Evolutionary conservation across 345 rosid species (phyloP).

Genomic region (Hypericum perforatum): DNA sequence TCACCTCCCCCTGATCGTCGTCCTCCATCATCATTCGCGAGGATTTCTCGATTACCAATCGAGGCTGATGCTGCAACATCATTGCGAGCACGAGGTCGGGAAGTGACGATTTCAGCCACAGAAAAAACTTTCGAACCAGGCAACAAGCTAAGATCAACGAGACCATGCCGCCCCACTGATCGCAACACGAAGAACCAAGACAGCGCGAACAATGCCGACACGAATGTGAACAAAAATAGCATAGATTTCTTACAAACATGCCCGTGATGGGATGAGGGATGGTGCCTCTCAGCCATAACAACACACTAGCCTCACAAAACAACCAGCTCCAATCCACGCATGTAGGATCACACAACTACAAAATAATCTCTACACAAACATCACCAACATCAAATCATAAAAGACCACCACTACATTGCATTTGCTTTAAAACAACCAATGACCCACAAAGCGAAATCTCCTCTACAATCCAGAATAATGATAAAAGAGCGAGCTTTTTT

Average conservation of each 20-base stretch:
- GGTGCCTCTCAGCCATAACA: slow-evolving; percentile 50
- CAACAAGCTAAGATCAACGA: slow-evolving; percentile 26
- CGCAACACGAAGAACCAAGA: slow-evolving; percentile 70
- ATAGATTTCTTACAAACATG: slow-evolving; percentile 33
- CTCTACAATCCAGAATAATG: too few species aligned
- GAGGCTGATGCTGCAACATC: slow-evolving; percentile 13
- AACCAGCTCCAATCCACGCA: background rate
- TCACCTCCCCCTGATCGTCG: slow-evolving; percentile 11
- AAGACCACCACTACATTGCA: too few species aligned
- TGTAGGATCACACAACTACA: background rate
- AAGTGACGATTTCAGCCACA: slow-evolving; percentile 17
- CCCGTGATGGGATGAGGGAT: slow-evolving; percentile 17
- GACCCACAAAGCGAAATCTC: too few species aligned
- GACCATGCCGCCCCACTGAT: slow-evolving; percentile 34
- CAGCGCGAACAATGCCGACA: slow-evolving; percentile 35
- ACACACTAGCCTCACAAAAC: background rate
- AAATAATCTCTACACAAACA: too few species aligned
- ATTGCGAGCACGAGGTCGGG: slow-evolving; percentile 7
- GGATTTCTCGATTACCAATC: slow-evolving; percentile 19
- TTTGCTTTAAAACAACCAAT: too few species aligned
- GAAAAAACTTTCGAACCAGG: slow-evolving; percentile 21
- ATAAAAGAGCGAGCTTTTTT: too few species aligned
- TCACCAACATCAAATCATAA: too few species aligned
- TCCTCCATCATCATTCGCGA: slow-evolving; percentile 12
- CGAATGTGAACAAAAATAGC: slow-evolving; percentile 33